Evolutionary conservation across 2,329 filamentous ascomycete genomes (phyloP).

Genomic region (Nigrograna mackinnonii): DNA sequence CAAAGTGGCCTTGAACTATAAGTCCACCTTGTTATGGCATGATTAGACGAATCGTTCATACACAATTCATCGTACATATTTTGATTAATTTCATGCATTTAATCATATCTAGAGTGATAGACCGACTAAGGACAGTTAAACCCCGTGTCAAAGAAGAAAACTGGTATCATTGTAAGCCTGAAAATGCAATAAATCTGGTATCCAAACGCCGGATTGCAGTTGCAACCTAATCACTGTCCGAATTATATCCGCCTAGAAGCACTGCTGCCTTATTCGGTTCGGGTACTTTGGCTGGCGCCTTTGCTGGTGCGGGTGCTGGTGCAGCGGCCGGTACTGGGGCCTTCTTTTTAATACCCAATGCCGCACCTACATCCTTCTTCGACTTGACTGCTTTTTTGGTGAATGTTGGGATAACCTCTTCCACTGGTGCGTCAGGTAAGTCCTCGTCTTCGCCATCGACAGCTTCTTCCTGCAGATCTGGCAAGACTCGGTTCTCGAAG

Average conservation of each 20-base stretch:
- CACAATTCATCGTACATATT: no score
- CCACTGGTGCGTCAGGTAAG: constrained; percentile 21
- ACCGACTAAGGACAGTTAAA: no score
- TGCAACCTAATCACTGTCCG: constrained; percentile 30
- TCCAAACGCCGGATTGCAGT: no score
- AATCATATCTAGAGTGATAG: no score
- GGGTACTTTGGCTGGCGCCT: background rate
- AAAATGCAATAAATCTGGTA: no score
- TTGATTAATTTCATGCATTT: no score
- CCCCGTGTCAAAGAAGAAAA: no score
- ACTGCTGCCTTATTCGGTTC: constrained; percentile 22
- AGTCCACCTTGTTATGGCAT: no score
- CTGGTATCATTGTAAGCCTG: no score
- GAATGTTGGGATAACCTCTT: constrained; percentile 54
- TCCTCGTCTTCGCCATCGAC: constrained; percentile 48
- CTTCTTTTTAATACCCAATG: constrained; percentile 75
- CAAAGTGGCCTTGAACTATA: constrained; percentile 26
- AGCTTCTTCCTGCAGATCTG: constrained; percentile 54
- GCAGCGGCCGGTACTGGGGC: constrained; percentile 10
- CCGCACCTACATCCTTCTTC: constrained; percentile 79
- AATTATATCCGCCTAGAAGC: constrained; percentile 33
- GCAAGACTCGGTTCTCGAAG: constrained; percentile 58
- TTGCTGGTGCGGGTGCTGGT: constrained; percentile 2
- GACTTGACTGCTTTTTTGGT: constrained; percentile 81
- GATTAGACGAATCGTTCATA: no score